Percentiles rank a stretch among this genome's conserved stretches.
Conservation (phyloP, 768 basidiomycete species). For the Xanthoconium stramineum region DNA sequence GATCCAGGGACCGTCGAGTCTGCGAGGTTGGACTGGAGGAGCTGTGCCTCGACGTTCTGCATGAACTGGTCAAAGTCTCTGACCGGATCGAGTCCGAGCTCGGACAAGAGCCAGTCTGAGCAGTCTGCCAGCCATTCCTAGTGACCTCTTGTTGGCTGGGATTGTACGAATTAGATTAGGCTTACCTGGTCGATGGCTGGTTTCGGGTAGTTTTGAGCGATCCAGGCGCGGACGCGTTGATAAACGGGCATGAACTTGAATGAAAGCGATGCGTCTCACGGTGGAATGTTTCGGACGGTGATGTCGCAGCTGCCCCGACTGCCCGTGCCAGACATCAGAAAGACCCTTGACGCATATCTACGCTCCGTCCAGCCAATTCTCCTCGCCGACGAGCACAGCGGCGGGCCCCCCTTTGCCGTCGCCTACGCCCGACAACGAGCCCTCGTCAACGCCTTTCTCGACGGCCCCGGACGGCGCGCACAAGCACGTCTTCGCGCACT, state of each 20-base stretch:
- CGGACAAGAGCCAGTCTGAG: slow-evolving; percentile 56
- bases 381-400: slow-evolving; percentile 65
- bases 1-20: slow-evolving; percentile 73
- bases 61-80: slow-evolving; percentile 51
- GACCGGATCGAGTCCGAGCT: slow-evolving; percentile 45
- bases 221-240: slow-evolving; percentile 46
- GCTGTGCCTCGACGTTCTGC: slow-evolving; percentile 56
- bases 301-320: slow-evolving; percentile 56
- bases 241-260: slow-evolving; percentile 27
- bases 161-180: background rate
- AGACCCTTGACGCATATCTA: slow-evolving; percentile 75
- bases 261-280: slow-evolving; percentile 6
- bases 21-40: slow-evolving; percentile 65
- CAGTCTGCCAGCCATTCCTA: slow-evolving; percentile 80
- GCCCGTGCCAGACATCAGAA: slow-evolving; percentile 76
- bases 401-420: slow-evolving; percentile 44
- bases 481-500: slow-evolving; percentile 50
- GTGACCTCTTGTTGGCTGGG: background rate
- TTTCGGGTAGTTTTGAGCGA: slow-evolving; percentile 52
- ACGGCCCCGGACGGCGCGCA: slow-evolving; percentile 12
- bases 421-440: slow-evolving; percentile 20
- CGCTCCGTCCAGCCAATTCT: slow-evolving; percentile 76
- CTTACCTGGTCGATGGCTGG: slow-evolving; percentile 64
- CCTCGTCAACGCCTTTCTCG: slow-evolving; percentile 17
- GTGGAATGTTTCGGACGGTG: slow-evolving; percentile 15